phyloP scores from a whole-genome alignment of 2,329 filamentous ascomycete species.

The Aspergillus oerlinghausenensis region DNA sequence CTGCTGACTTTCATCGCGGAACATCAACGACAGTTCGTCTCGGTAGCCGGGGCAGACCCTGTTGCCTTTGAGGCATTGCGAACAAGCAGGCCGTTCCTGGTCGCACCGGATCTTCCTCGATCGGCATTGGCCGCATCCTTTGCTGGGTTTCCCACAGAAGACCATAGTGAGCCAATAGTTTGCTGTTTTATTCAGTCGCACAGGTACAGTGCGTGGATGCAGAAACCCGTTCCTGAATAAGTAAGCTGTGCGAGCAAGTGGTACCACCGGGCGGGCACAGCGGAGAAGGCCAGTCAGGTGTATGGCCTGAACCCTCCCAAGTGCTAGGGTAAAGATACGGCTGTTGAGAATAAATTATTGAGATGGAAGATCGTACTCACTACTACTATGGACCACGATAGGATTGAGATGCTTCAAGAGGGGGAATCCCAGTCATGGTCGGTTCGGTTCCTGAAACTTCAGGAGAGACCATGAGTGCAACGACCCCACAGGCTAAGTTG shows the following conservation, averaged over 20 bases:
- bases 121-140: slow-evolving; percentile 42
- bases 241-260: not conserved
- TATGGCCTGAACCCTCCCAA: not conserved
- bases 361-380: not conserved
- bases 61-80: slow-evolving; percentile 57
- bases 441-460: not conserved
- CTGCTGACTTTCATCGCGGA: slow-evolving; percentile 61
- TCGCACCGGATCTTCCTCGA: slow-evolving; percentile 51
- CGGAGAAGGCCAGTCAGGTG: not conserved
- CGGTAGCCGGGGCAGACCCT: slow-evolving; percentile 61
- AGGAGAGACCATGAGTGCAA: not conserved
- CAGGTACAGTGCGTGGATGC: not conserved
- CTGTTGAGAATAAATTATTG: not conserved
- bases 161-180: slow-evolving; percentile 29
- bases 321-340: not conserved
- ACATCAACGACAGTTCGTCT: slow-evolving; percentile 61
- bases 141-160: slow-evolving; percentile 42
- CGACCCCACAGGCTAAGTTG: not conserved
- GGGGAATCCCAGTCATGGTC: not conserved
- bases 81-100: slow-evolving; percentile 56
- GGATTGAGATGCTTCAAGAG: not conserved
- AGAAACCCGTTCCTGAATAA: not conserved
- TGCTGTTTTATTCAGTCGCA: not conserved
- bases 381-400: not conserved
- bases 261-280: not conserved